These are phyloP conservation scores for Geranium brycei DNA, from an alignment of 345 rosid genomes.

Conservation along the genomic window DNA sequence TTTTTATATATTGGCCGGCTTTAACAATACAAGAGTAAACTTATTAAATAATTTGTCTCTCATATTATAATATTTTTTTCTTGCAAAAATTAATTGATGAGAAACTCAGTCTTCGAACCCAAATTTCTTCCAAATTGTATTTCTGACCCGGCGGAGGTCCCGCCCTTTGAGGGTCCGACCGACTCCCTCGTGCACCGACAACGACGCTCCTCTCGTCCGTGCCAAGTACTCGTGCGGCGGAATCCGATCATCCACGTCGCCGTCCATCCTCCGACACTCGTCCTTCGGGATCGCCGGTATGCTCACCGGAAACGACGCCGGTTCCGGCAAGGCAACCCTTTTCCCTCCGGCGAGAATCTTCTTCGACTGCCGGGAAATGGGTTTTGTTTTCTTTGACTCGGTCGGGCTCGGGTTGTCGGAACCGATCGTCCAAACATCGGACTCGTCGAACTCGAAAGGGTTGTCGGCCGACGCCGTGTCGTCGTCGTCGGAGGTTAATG, in stretches of 20 bases:
- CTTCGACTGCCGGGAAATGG: background rate
- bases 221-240: constrained; percentile 39
- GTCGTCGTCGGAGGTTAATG: background rate
- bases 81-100: too few species aligned
- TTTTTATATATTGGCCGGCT: too few species aligned
- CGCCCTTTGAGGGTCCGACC: constrained; percentile 41
- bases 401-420: background rate
- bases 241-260: constrained; percentile 10
- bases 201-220: constrained; percentile 28
- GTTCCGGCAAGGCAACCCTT: background rate
- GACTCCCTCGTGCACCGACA: constrained; percentile 37
- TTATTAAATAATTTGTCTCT: too few species aligned
- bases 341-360: background rate
- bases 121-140: constrained; percentile 34
- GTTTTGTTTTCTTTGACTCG: background rate
- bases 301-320: constrained; percentile 16
- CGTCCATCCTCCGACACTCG: constrained; percentile 2
- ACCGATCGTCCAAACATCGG: background rate
- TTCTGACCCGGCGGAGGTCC: constrained; percentile 35
- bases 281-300: too few species aligned
- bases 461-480: background rate
- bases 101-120: constrained; percentile 31
- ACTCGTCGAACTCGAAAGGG: constrained; percentile 10
- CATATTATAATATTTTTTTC: too few species aligned
- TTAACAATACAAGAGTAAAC: too few species aligned